A percentile compares a stretch with the other conserved stretches of the same genome.
phyloP scores from a whole-genome alignment of 208 protist species.

The Wallacemonas sp. region DNA sequence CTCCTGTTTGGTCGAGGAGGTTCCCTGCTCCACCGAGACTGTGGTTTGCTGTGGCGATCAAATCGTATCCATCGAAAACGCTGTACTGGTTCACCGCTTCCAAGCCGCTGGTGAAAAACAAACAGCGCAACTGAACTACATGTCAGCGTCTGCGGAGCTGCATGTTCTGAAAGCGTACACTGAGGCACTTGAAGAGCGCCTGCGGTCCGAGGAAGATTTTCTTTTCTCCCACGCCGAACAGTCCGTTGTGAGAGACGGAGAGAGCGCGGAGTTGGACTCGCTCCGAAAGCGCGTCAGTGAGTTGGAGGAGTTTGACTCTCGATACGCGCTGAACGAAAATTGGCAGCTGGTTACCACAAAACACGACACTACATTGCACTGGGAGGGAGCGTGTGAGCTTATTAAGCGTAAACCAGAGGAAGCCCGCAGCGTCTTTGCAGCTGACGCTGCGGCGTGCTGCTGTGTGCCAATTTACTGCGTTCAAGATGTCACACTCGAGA shows the following conservation, averaged over 20 bases:
- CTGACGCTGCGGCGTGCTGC: constrained; percentile 36
- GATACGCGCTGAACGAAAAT: constrained; percentile 13
- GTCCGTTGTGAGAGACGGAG: background rate
- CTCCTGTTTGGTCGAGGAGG: constrained; percentile 9
- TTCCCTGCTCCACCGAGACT: background rate
- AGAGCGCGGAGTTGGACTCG: background rate
- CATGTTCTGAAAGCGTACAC: constrained; percentile 1
- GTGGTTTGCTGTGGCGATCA: constrained; percentile 4
- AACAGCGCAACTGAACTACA: background rate
- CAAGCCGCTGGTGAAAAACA: background rate
- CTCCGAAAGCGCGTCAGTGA: constrained; percentile 21
- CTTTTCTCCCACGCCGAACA: background rate
- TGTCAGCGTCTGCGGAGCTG: background rate
- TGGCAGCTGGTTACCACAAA: constrained; percentile 30
- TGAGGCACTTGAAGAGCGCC: constrained; percentile 4
- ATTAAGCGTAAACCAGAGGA: constrained; percentile 53
- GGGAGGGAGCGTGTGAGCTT: constrained; percentile 26
- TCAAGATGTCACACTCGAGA: constrained; percentile 20
- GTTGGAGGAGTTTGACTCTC: constrained; percentile 20
- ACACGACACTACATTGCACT: constrained; percentile 38
- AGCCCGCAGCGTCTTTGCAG: constrained; percentile 24
- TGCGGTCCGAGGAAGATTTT: constrained; percentile 10
- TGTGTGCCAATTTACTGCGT: constrained; percentile 38
- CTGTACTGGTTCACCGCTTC: background rate
- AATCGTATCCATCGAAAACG: constrained; percentile 7